Base-by-base conservation (phyloP, 148 eudicot species). In the Polygonum maritimum region DNA sequence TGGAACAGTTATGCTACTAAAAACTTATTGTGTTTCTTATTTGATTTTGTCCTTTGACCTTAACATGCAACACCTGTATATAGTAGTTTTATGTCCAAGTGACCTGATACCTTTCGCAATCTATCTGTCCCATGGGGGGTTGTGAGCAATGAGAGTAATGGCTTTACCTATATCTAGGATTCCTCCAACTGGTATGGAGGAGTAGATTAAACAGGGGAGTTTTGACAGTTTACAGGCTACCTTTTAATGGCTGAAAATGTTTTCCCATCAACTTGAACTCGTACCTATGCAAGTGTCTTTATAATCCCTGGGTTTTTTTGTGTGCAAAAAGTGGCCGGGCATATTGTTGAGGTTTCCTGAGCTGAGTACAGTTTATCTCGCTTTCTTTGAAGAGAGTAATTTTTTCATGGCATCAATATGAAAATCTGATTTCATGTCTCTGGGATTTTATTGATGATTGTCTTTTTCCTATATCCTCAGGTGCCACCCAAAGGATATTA, bases 401-500 rank as follows among this genome's bases (percentile, higher is more conserved):
- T 12, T 52, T 2, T 67, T 36, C 18, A 21, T 33, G 71, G 71
- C 71, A 3, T 67, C 9, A 38, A 14, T 35, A 38, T 15, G 21
- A 36, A 2, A 36, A 36, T 48, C 2, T 77, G n/a, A 36, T 77
- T 48, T 19, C 73, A 5, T 38, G 62, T 39, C 69, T 15, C 21
- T 16, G 41, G 71, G 71, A 35, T 67, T 39, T 44, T 6, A 41
- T 6, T 54, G 60, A 5, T 55, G 47, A 22, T 54, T 40, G 44
- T 52, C 44, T 58, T n/a, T 36, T 78, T 80, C 65, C 10, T 74
- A 60, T 51, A 74, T 62, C 79, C 75, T 70, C 89, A 95, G 99
- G 74, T 80, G 83, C 80, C 99, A 95, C 63, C 62, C 81, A 35
- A 95, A 92, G 84, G 99, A 95, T 79, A 87, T 92, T 36, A 90